Evolutionary conservation across 1,284 basidiomycete genomes (phyloP).

Genomic region (Amylostereum areolatum): DNA sequence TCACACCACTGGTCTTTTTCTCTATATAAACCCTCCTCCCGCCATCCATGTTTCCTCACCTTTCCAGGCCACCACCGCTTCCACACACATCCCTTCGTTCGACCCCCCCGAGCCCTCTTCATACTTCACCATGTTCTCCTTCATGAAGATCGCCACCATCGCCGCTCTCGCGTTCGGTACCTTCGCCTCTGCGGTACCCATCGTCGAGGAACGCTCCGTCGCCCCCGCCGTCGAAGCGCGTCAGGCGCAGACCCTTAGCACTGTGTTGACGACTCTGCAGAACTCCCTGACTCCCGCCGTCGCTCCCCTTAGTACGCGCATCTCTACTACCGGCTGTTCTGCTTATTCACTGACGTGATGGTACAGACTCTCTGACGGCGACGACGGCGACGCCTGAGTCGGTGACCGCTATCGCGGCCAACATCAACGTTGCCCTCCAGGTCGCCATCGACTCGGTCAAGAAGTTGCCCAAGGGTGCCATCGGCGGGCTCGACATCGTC

Average conservation of each 20-base stretch:
- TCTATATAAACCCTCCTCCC: no score
- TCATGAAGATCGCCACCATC: conserved; percentile 6
- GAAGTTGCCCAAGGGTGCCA: not conserved
- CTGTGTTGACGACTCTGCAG: not conserved
- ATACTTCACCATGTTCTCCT: conserved; percentile 5
- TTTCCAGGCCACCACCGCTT: no score
- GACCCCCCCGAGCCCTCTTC: no score
- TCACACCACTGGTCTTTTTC: no score
- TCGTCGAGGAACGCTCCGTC: not conserved
- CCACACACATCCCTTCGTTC: no score
- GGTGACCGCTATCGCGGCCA: not conserved
- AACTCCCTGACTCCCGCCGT: not conserved
- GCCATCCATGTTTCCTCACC: no score
- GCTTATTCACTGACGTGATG: no score
- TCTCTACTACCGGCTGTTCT: not conserved
- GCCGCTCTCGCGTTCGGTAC: conserved; percentile 15
- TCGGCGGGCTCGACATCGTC: not conserved
- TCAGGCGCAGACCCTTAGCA: not conserved
- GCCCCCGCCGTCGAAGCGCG: not conserved
- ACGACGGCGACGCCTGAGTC: not conserved
- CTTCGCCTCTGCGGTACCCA: conserved; percentile 16
- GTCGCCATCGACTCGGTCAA: not conserved
- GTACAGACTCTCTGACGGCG: not conserved
- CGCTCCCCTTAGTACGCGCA: not conserved
- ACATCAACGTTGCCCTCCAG: not conserved